Conservation (phyloP, 139 green algal genomes). For the Coelastrella sp. region DNA sequence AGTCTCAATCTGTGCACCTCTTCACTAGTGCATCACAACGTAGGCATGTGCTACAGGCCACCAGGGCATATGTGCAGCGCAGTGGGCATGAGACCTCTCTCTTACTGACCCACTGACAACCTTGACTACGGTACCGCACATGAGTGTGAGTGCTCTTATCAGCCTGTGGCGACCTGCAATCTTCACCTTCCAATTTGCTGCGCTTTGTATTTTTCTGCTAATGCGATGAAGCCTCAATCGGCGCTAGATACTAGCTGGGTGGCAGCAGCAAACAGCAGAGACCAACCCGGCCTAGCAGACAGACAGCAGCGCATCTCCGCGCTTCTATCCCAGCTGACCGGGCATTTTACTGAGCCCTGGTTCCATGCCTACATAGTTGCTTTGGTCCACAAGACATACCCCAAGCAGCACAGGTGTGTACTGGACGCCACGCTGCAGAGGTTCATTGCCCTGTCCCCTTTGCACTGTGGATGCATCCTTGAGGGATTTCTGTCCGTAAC, state of each 20-base stretch:
- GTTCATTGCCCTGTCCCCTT: neutral
- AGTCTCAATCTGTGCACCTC: too few relatives aligned
- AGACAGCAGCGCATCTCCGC: neutral
- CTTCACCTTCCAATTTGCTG: too few relatives aligned
- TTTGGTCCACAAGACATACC: neutral
- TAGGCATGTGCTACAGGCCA: too few relatives aligned
- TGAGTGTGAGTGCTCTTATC: too few relatives aligned
- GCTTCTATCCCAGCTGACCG: neutral
- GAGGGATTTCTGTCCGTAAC: neutral
- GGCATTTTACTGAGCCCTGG: neutral
- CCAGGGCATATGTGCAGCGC: too few relatives aligned
- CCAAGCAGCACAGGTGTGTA: conserved; percentile 1
- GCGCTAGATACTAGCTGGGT: neutral
- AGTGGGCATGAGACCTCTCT: too few relatives aligned
- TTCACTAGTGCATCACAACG: too few relatives aligned
- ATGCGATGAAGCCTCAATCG: neutral
- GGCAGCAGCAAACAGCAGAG: conserved; percentile 21
- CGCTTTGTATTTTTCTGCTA: neutral
- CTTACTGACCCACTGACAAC: too few relatives aligned
- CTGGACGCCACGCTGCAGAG: conserved; percentile 14
- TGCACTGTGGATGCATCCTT: conserved; percentile 16
- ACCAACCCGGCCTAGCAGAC: neutral
- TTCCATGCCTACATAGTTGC: neutral
- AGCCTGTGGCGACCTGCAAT: too few relatives aligned
- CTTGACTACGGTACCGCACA: too few relatives aligned